Conservation (phyloP, 1,284 basidiomycete genomes). For the Calocybe gambosa region DNA sequence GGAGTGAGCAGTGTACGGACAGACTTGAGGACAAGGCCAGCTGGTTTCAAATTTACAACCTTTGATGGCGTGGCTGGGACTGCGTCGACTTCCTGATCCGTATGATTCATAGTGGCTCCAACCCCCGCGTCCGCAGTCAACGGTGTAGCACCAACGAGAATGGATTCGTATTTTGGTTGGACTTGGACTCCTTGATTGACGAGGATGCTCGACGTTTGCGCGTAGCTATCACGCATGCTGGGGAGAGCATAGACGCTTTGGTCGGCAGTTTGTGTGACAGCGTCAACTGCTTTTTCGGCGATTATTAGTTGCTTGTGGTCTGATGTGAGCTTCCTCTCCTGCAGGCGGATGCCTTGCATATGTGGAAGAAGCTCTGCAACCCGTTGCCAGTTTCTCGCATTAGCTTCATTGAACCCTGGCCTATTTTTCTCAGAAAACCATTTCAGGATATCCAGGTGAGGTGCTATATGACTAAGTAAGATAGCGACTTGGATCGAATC, state of each 20-base stretch:
- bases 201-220: conserved; percentile 44
- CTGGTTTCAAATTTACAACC: conserved; percentile 25
- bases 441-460: conserved; percentile 57
- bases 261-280: conserved; percentile 40
- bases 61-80: conserved; percentile 21
- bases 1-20: conserved; percentile 19
- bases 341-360: conserved; percentile 56
- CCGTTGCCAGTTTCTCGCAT: conserved; percentile 62
- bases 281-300: conserved; percentile 39
- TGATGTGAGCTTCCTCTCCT: conserved; percentile 45
- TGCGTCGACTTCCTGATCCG: conserved; percentile 36
- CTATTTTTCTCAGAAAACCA: conserved; percentile 72
- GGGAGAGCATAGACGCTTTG: conserved; percentile 45
- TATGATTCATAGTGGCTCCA: conserved; percentile 26
- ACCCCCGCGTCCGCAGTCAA: conserved; percentile 26
- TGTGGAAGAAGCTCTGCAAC: conserved; percentile 62
- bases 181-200: conserved; percentile 42
- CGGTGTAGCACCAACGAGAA: conserved; percentile 42
- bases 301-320: conserved; percentile 15
- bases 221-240: conserved; percentile 33
- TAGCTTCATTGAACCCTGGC: conserved; percentile 58
- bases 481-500: conserved; percentile 64
- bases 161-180: conserved; percentile 34
- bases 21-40: conserved; percentile 20
- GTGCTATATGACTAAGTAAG: conserved; percentile 69